Conservation (phyloP, 768 basidiomycete genomes). For the Xanthoconium purpureum region DNA sequence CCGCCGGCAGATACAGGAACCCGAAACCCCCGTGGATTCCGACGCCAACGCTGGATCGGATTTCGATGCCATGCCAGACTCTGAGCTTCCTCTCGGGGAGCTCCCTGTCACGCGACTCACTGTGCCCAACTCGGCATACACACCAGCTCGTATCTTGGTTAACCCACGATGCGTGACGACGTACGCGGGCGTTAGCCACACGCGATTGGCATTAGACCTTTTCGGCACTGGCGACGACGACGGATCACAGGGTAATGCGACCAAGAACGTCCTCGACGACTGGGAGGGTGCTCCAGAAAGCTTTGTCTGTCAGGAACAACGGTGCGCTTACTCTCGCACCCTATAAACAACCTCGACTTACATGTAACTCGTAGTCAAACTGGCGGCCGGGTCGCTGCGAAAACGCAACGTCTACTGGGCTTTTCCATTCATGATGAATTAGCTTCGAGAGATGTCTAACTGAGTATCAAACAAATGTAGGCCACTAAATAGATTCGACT, state of each 20-base stretch:
- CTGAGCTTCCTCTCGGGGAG: constrained; percentile 38
- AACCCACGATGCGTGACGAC: constrained; percentile 98
- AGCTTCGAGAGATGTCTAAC: constrained; percentile 12
- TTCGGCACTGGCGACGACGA: constrained; percentile 80
- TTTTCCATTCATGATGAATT: constrained; percentile 83
- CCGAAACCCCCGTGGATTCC: constrained; percentile 42
- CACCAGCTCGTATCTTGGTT: constrained; percentile 87
- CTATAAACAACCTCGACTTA: not conserved
- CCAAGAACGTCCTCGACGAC: constrained; percentile 84
- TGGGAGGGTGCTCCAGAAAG: constrained; percentile 97
- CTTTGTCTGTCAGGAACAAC: constrained; percentile 97
- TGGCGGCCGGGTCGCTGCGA: constrained; percentile 84
- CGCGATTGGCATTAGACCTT: constrained; percentile 90
- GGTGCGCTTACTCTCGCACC: constrained; percentile 39
- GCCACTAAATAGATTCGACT: constrained; percentile 1
- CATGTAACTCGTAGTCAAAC: constrained; percentile 54
- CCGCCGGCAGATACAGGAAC: constrained; percentile 32
- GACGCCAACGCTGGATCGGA: constrained; percentile 86
- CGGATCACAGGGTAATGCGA: constrained; percentile 39
- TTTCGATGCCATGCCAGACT: constrained; percentile 80
- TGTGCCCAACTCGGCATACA: constrained; percentile 86
- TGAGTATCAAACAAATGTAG: not conserved
- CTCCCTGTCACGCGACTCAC: constrained; percentile 41
- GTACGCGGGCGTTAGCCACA: constrained; percentile 96
- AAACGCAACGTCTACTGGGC: constrained; percentile 79